Percentiles rank a stretch among this genome's conserved stretches.
Conservation (phyloP, 2,329 filamentous ascomycete genomes). For the Ceratocystis albifundus region DNA sequence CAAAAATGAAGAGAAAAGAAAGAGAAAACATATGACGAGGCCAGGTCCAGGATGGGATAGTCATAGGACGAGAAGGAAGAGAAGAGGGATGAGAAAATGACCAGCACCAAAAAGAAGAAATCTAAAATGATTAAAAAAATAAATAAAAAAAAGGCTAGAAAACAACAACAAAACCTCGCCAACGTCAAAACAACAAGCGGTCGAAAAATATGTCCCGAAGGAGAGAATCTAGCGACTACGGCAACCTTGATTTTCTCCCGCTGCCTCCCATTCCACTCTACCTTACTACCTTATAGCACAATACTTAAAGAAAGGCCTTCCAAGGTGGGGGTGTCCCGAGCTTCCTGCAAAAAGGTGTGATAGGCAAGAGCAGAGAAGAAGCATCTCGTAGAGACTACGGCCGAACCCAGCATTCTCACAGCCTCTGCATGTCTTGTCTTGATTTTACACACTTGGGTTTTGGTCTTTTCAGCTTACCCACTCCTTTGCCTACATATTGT, state of each 20-base stretch:
- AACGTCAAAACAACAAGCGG: conserved; percentile 5
- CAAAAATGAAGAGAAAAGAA: neutral
- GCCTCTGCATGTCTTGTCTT: too few relatives aligned
- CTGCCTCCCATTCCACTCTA: conserved; percentile 1
- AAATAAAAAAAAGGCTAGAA: neutral
- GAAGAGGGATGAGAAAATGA: too few relatives aligned
- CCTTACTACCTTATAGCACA: neutral
- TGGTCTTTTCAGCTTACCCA: too few relatives aligned
- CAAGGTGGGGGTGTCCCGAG: neutral
- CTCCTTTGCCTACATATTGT: too few relatives aligned
- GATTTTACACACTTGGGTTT: too few relatives aligned
- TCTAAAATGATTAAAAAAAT: too few relatives aligned
- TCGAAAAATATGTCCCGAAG: conserved; percentile 5
- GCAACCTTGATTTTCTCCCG: conserved; percentile 10
- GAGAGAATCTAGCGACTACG: conserved; percentile 9
- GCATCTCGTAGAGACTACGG: neutral
- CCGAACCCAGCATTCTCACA: neutral
- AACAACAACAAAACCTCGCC: neutral
- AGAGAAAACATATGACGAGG: too few relatives aligned
- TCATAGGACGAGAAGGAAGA: neutral
- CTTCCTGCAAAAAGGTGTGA: neutral
- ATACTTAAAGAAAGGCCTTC: too few relatives aligned
- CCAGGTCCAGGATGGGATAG: too few relatives aligned
- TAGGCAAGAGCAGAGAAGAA: neutral
- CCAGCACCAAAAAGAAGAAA: too few relatives aligned